A percentile compares a stretch with the other conserved stretches of the same genome.
Conservation (phyloP, 192 early-diverging fungal genomes). For the Phycomyces nitens region DNA sequence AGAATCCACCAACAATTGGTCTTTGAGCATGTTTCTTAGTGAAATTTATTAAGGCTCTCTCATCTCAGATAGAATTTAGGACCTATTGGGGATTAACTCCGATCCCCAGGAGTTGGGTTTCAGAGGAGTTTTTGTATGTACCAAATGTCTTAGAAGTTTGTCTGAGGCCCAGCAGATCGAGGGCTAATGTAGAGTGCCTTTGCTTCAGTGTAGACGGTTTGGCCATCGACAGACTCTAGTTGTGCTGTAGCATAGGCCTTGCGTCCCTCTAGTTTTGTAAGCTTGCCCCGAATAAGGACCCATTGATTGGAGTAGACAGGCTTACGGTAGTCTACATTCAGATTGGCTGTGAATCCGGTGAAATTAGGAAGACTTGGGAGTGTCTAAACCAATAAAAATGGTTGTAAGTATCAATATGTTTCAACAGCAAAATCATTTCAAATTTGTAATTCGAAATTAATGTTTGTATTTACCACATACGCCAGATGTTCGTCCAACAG, state of each 20-base stretch:
- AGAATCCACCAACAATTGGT: not conserved
- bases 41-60: no score
- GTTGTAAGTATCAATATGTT: not conserved
- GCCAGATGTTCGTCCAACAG: conserved; percentile 34
- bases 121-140: not conserved
- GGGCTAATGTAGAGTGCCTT: conserved; percentile 28
- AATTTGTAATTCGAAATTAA: not conserved
- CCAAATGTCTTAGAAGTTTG: conserved; percentile 6
- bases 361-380: conserved; percentile 24
- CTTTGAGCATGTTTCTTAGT: no score
- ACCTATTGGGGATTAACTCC: not conserved
- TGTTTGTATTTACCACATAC: conserved; percentile 24
- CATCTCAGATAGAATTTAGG: not conserved
- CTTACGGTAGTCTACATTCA: conserved; percentile 26
- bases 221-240: conserved; percentile 21
- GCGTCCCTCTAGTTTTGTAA: conserved; percentile 19
- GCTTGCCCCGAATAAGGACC: conserved; percentile 23
- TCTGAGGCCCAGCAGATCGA: conserved; percentile 9
- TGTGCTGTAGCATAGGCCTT: conserved; percentile 27
- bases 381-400: conserved; percentile 4
- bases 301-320: conserved; percentile 24
- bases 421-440: not conserved
- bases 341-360: conserved; percentile 29
- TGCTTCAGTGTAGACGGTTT: conserved; percentile 13
- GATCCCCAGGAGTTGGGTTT: conserved; percentile 4